Evolutionary conservation across 345 rosid species (phyloP).

Genomic region (Populus nigra): DNA sequence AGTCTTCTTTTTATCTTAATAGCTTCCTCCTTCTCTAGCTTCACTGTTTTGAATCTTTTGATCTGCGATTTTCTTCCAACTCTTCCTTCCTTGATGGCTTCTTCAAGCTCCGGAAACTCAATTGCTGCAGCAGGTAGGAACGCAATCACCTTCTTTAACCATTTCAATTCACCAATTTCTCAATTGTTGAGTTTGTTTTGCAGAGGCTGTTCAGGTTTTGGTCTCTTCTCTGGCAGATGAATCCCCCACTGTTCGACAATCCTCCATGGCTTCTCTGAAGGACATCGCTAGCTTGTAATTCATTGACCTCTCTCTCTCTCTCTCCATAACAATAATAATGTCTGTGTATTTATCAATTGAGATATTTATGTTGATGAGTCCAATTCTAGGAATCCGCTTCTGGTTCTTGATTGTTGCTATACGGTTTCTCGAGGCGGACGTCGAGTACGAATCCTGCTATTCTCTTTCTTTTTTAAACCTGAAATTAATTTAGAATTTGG

Average conservation of each 20-base stretch:
- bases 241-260: conserved; percentile 60
- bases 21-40: no score
- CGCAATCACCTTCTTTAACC: neutral
- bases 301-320: neutral
- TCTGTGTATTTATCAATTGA: neutral
- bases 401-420: conserved; percentile 89
- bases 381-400: conserved; percentile 71
- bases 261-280: conserved; percentile 81
- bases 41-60: no score
- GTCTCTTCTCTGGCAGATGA: conserved; percentile 89
- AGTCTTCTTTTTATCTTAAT: no score
- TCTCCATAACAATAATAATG: neutral
- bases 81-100: conserved; percentile 51
- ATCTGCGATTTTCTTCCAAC: neutral
- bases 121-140: conserved; percentile 66
- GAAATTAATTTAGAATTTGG: neutral
- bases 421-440: conserved; percentile 87
- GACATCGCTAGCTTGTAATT: conserved; percentile 69
- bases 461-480: neutral
- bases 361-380: neutral
- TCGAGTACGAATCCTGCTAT: conserved; percentile 44
- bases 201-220: conserved; percentile 87
- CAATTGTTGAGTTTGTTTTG: neutral
- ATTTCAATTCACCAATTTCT: neutral
- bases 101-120: conserved; percentile 67